phyloP scores from a whole-genome alignment of 495 filamentous ascomycete genomes.

The Talaromyces adpressus region DNA sequence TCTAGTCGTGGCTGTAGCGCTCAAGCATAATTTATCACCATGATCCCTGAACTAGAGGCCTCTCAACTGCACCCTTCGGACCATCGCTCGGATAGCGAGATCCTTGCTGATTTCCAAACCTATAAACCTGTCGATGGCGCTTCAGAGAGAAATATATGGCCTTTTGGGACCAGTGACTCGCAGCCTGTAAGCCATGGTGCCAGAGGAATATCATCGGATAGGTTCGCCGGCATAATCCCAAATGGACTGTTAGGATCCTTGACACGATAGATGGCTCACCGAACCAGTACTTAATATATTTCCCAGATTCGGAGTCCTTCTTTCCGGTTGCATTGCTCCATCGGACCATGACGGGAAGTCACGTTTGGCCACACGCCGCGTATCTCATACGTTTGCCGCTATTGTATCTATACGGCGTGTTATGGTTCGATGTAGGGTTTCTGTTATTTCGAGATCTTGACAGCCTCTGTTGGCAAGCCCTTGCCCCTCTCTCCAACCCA shows the following conservation, averaged over 20 bases:
- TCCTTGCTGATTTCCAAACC: conserved; percentile 2
- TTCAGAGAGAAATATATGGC: conserved; percentile 20
- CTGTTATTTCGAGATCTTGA: conserved; percentile 16
- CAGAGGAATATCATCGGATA: conserved; percentile 19
- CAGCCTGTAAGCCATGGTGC: conserved; percentile 14
- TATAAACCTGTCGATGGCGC: conserved; percentile 10
- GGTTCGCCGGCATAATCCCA: conserved; percentile 12
- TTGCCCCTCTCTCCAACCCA: conserved; percentile 13
- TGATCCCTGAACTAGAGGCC: neutral
- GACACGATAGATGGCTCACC: conserved; percentile 15
- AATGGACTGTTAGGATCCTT: conserved; percentile 17
- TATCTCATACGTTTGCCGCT: conserved; percentile 17
- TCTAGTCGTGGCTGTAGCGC: neutral
- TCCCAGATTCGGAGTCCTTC: neutral
- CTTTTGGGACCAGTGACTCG: conserved; percentile 19
- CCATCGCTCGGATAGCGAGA: conserved; percentile 1
- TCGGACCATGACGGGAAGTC: conserved; percentile 9
- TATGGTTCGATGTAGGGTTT: conserved; percentile 18
- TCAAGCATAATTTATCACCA: neutral
- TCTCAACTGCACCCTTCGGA: neutral
- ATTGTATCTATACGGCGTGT: conserved; percentile 17
- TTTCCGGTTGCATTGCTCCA: conserved; percentile 12
- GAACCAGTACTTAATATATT: conserved; percentile 8
- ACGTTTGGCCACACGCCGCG: conserved; percentile 15
- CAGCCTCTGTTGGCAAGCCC: conserved; percentile 13